A percentile compares a stretch with the other conserved stretches of the same genome.
phyloP scores from a whole-genome alignment of 139 green algal species.

The Trebouxia sp. region DNA sequence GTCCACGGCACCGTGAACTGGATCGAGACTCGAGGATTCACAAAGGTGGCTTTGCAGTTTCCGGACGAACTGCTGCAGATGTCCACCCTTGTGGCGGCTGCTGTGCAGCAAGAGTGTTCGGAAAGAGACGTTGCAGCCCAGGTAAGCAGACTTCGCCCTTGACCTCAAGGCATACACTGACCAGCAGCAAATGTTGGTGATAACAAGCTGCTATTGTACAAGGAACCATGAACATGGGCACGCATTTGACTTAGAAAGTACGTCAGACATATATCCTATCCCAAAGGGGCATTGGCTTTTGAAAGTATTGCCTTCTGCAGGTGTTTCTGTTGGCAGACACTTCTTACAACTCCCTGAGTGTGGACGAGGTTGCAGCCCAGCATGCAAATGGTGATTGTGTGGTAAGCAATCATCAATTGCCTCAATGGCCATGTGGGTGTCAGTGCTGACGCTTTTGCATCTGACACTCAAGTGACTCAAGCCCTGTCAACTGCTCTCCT shows the following conservation, averaged over 20 bases:
- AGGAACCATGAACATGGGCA: background rate
- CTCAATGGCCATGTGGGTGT: too few relatives aligned
- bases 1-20: slow-evolving; percentile 45
- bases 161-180: background rate
- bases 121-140: slow-evolving; percentile 27
- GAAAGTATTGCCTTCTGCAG: slow-evolving; percentile 41
- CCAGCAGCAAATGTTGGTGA: background rate
- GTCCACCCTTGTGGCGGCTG: slow-evolving; percentile 40
- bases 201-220: background rate
- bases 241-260: too few relatives aligned
- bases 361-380: slow-evolving; percentile 82
- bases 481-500: too few relatives aligned
- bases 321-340: slow-evolving; percentile 82
- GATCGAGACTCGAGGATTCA: slow-evolving; percentile 46
- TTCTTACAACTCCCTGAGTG: slow-evolving; percentile 77
- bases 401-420: too few relatives aligned
- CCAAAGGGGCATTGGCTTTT: too few relatives aligned
- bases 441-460: too few relatives aligned
- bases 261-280: background rate
- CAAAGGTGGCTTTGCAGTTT: slow-evolving; percentile 70
- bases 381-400: slow-evolving; percentile 79
- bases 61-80: slow-evolving; percentile 66
- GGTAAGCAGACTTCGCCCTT: slow-evolving; percentile 10
- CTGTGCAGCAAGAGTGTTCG: slow-evolving; percentile 35
- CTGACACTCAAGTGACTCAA: too few relatives aligned